Evolutionary conservation across 2,329 filamentous ascomycete genomes (phyloP).

Genomic region (Penicillium fuscoglaucum): DNA sequence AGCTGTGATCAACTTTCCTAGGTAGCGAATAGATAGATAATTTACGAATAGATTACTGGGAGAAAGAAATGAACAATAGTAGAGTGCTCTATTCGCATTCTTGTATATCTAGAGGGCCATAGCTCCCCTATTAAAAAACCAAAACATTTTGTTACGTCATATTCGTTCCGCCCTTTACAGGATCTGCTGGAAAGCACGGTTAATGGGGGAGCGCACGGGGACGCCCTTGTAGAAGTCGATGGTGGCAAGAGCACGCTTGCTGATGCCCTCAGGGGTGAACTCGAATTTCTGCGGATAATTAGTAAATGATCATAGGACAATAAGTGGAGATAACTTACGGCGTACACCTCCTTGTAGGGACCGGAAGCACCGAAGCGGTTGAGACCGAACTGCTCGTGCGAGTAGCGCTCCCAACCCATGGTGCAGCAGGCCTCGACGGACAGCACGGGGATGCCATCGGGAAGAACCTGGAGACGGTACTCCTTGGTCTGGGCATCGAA

Average conservation of each 20-base stretch:
- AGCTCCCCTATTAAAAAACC: constrained; percentile 29
- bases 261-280: constrained; percentile 94
- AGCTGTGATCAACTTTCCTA: neutral
- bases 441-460: constrained; percentile 88
- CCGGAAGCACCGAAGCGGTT: constrained; percentile 98
- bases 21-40: neutral
- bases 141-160: constrained; percentile 26
- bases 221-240: constrained; percentile 97
- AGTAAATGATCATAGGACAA: constrained; percentile 4
- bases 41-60: neutral
- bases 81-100: constrained; percentile 28
- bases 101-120: constrained; percentile 27
- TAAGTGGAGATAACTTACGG: constrained; percentile 54
- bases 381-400: constrained; percentile 98
- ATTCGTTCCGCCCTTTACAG: constrained; percentile 59
- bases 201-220: constrained; percentile 90
- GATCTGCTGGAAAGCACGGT: constrained; percentile 96
- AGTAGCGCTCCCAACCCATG: constrained; percentile 98
- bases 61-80: neutral
- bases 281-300: constrained; percentile 77
- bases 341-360: constrained; percentile 97
- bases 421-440: constrained; percentile 97
- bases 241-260: constrained; percentile 90
- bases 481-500: constrained; percentile 94
- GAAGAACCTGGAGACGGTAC: constrained; percentile 88